phyloP scores from a whole-genome alignment of 116 monocot species.

The Thalassia testudinum region DNA sequence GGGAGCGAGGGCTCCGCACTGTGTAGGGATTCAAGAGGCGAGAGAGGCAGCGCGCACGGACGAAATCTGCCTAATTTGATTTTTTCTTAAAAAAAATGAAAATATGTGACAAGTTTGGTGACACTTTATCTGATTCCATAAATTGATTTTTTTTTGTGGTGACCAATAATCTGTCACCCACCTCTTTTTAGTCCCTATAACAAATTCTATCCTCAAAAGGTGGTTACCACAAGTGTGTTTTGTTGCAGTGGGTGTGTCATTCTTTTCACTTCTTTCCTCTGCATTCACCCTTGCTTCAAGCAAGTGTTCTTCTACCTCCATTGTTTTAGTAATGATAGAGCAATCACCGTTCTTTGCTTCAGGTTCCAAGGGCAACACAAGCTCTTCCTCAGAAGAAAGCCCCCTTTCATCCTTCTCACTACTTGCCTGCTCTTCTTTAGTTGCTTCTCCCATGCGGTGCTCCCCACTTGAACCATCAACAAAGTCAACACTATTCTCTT shows the following conservation, averaged over 20 bases:
- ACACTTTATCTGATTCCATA: slow-evolving; percentile 28
- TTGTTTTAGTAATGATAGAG: slow-evolving; percentile 43
- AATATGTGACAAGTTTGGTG: slow-evolving; percentile 28
- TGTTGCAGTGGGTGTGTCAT: too few relatives aligned
- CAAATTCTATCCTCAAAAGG: too few relatives aligned
- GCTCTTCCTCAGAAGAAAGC: background rate
- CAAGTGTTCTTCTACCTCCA: slow-evolving; percentile 52
- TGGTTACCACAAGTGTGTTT: too few relatives aligned
- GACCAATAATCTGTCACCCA: slow-evolving; percentile 2
- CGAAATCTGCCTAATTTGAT: too few relatives aligned
- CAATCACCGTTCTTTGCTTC: slow-evolving; percentile 75
- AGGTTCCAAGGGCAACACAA: slow-evolving; percentile 6
- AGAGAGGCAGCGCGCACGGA: too few relatives aligned
- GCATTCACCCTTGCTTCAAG: slow-evolving; percentile 21
- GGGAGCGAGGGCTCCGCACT: too few relatives aligned
- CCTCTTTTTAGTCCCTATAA: too few relatives aligned
- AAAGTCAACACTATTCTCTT: too few relatives aligned
- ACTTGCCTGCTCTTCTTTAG: too few relatives aligned
- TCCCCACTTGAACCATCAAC: background rate
- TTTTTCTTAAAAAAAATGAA: slow-evolving; percentile 33
- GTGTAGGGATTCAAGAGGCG: slow-evolving; percentile 5
- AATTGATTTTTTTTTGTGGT: slow-evolving; percentile 4
- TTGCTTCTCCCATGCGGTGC: too few relatives aligned
- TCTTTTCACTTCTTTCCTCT: slow-evolving; percentile 6
- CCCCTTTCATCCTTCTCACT: too few relatives aligned